These are phyloP conservation scores for Lasiodiplodia citricola DNA, from an alignment of 2,329 filamentous ascomycete genomes.

Conservation along the genomic window DNA sequence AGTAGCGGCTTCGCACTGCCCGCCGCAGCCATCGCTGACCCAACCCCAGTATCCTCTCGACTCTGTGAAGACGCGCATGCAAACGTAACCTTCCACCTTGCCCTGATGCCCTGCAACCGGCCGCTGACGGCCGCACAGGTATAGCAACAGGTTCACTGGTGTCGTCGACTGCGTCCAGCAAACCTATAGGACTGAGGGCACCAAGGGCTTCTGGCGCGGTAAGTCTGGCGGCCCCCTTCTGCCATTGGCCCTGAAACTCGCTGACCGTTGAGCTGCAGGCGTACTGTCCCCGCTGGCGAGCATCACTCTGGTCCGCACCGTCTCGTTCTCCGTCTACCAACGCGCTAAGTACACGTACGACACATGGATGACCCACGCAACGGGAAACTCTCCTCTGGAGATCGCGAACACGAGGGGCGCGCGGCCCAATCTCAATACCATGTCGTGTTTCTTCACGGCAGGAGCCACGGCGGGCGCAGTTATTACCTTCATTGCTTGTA, in stretches of 20 bases:
- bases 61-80: conserved; percentile 88
- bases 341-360: conserved; percentile 75
- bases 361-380: conserved; percentile 68
- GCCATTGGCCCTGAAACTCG: conserved; percentile 25
- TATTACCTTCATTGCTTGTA: conserved; percentile 80
- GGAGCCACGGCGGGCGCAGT: conserved; percentile 79
- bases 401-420: conserved; percentile 74
- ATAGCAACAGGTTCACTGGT: conserved; percentile 71
- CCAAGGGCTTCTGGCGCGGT: conserved; percentile 60
- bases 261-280: conserved; percentile 51
- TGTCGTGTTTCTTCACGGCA: conserved; percentile 77
- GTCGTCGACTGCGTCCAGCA: conserved; percentile 76
- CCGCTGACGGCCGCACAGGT: conserved; percentile 30
- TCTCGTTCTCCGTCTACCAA: conserved; percentile 82
- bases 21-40: conserved; percentile 31
- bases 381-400: conserved; percentile 72
- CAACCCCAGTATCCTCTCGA: conserved; percentile 73
- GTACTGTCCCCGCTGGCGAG: conserved; percentile 81
- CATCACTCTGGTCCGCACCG: conserved; percentile 76
- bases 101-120: conserved; percentile 2
- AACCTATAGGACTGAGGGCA: conserved; percentile 68
- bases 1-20: conserved; percentile 32
- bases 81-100: conserved; percentile 58
- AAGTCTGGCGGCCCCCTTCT: conserved; percentile 35
- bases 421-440: conserved; percentile 73